These are phyloP conservation scores for Populus hybrid DNA, from an alignment of 441 rosid species.

Conservation along the genomic window DNA sequence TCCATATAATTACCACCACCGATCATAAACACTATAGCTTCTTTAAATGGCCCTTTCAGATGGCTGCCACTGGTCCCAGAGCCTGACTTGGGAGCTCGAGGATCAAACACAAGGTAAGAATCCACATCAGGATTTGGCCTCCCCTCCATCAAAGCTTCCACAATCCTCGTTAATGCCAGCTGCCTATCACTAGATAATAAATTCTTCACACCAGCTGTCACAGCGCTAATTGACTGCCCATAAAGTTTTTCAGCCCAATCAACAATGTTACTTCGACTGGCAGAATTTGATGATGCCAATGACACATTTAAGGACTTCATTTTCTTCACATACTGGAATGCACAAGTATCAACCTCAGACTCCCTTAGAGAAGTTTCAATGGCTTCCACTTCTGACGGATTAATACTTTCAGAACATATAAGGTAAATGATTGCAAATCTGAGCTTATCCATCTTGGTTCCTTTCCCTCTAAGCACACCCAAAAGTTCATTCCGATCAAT, in stretches of 20 bases:
- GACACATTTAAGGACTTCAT: constrained; percentile 85
- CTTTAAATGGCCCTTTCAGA: constrained; percentile 82
- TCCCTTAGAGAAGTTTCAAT: constrained; percentile 85
- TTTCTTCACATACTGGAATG: constrained; percentile 94
- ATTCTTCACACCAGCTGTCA: constrained; percentile 97
- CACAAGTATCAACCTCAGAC: constrained; percentile 80
- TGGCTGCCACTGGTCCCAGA: constrained; percentile 55
- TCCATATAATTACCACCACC: constrained; percentile 97
- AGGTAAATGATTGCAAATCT: constrained; percentile 91
- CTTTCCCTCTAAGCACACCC: constrained; percentile 80
- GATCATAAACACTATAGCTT: constrained; percentile 91
- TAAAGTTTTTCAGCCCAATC: constrained; percentile 99
- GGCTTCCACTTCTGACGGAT: constrained; percentile 76
- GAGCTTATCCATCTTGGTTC: constrained; percentile 77
- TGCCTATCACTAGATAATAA: constrained; percentile 81
- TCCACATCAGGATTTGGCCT: constrained; percentile 86
- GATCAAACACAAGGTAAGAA: constrained; percentile 75
- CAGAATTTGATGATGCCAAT: constrained; percentile 82
- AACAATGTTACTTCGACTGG: constrained; percentile 89
- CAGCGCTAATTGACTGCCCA: constrained; percentile 90
- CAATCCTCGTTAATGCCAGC: constrained; percentile 75
- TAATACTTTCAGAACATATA: constrained; percentile 78
- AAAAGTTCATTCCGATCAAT: constrained; percentile 71
- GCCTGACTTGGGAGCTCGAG: constrained; percentile 88
- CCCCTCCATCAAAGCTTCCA: constrained; percentile 94